Conservation (phyloP, 306 rosid species). For the Corylus heterophylla region DNA sequence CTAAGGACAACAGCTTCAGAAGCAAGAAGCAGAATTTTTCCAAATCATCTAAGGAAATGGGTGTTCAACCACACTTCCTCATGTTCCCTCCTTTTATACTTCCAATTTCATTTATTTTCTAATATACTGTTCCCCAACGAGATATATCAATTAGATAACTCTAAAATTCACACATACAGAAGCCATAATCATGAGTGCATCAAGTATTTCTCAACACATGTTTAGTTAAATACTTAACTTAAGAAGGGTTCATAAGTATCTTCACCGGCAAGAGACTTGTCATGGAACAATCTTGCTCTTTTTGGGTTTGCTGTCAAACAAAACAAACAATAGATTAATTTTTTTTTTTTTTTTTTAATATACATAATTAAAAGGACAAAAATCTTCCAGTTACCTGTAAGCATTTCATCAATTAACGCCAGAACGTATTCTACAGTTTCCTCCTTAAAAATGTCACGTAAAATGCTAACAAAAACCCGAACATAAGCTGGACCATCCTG, state of each 20-base stretch:
- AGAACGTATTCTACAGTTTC: slow-evolving; percentile 92
- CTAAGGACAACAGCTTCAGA: too few species aligned
- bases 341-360: not conserved
- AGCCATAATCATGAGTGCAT: not conserved
- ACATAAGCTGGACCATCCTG: slow-evolving; percentile 97
- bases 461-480: slow-evolving; percentile 73
- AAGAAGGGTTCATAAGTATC: slow-evolving; percentile 91
- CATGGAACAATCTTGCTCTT: slow-evolving; percentile 90
- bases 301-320: slow-evolving; percentile 74
- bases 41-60: too few species aligned
- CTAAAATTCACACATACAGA: not conserved
- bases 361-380: not conserved
- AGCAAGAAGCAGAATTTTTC: too few species aligned
- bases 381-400: slow-evolving; percentile 58
- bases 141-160: not conserved
- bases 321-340: slow-evolving; percentile 23
- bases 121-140: not conserved
- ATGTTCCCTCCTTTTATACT: too few species aligned
- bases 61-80: too few species aligned
- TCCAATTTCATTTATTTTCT: too few species aligned
- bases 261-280: slow-evolving; percentile 63
- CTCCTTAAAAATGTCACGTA: slow-evolving; percentile 85
- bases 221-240: slow-evolving; percentile 53
- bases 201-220: not conserved
- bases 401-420: slow-evolving; percentile 89